Conservation (phyloP, 2,329 filamentous ascomycete genomes). For the Penicillium sp. region DNA sequence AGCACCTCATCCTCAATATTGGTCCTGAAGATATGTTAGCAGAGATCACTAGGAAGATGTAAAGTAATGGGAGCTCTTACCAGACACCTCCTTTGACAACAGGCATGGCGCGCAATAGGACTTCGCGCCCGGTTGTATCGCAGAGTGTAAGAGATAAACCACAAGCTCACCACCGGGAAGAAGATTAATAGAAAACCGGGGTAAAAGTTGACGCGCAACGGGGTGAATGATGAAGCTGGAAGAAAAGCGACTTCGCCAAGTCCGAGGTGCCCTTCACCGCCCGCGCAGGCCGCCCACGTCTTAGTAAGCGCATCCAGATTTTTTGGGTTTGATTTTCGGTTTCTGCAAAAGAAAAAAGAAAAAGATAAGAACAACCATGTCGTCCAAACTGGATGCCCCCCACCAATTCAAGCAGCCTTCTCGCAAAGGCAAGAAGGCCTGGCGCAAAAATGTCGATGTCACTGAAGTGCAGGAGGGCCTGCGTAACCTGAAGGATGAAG, state of each 20-base stretch:
- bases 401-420: slow-evolving; percentile 82
- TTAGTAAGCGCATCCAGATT: slow-evolving; percentile 33
- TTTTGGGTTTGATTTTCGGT: slow-evolving; percentile 26
- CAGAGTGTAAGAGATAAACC: background rate
- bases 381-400: slow-evolving; percentile 52
- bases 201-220: slow-evolving; percentile 23
- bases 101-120: slow-evolving; percentile 48
- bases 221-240: slow-evolving; percentile 17
- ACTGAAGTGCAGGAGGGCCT: slow-evolving; percentile 79
- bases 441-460: slow-evolving; percentile 96
- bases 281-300: slow-evolving; percentile 21
- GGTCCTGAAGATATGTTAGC: slow-evolving; percentile 43
- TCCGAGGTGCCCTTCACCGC: slow-evolving; percentile 23
- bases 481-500: slow-evolving; percentile 77
- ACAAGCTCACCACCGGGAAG: slow-evolving; percentile 8
- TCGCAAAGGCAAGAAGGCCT: slow-evolving; percentile 96
- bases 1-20: slow-evolving; percentile 89
- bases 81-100: slow-evolving; percentile 64
- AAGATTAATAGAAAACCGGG: slow-evolving; percentile 14
- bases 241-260: slow-evolving; percentile 26
- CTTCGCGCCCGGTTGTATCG: slow-evolving; percentile 5
- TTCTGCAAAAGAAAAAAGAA: slow-evolving; percentile 25
- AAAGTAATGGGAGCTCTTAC: slow-evolving; percentile 26
- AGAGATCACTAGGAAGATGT: slow-evolving; percentile 1
- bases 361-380: slow-evolving; percentile 30